These are phyloP conservation scores for Aureobasidium melanogenum DNA, from an alignment of 2,329 filamentous ascomycete species.

Conservation along the genomic window DNA sequence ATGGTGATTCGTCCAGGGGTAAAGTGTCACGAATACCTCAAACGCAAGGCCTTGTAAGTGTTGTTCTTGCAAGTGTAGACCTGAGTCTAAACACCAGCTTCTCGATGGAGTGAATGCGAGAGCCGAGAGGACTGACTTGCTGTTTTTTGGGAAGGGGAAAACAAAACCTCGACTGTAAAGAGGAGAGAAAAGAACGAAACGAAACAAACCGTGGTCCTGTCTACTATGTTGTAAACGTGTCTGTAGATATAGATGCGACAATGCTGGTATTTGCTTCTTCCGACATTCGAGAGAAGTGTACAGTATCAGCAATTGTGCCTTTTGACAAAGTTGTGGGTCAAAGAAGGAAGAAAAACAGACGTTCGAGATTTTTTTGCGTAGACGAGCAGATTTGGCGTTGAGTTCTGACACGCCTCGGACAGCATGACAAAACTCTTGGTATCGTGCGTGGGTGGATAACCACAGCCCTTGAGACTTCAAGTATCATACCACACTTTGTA, in stretches of 20 bases:
- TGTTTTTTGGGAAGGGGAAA: background rate
- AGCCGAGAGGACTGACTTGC: slow-evolving; percentile 31
- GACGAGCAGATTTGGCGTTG: background rate
- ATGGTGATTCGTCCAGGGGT: slow-evolving; percentile 15
- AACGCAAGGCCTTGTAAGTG: slow-evolving; percentile 14
- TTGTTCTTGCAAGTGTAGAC: slow-evolving; percentile 16
- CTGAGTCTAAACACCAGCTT: slow-evolving; percentile 15
- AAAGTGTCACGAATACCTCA: slow-evolving; percentile 14
- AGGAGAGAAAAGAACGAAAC: too few species aligned
- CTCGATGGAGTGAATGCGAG: slow-evolving; percentile 12
- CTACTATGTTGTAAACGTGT: too few species aligned
- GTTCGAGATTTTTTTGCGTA: background rate
- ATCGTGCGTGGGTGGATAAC: background rate
- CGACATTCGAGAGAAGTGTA: too few species aligned
- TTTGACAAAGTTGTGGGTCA: background rate
- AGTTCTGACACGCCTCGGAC: background rate
- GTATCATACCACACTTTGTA: background rate
- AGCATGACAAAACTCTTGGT: background rate
- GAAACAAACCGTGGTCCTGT: background rate
- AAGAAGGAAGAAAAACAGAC: background rate
- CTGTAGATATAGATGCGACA: too few species aligned
- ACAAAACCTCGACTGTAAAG: too few species aligned
- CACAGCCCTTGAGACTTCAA: background rate
- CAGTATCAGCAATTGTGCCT: too few species aligned
- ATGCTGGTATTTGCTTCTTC: too few species aligned